Conservation (phyloP, 768 basidiomycete genomes). For the Suillus subaureus region DNA sequence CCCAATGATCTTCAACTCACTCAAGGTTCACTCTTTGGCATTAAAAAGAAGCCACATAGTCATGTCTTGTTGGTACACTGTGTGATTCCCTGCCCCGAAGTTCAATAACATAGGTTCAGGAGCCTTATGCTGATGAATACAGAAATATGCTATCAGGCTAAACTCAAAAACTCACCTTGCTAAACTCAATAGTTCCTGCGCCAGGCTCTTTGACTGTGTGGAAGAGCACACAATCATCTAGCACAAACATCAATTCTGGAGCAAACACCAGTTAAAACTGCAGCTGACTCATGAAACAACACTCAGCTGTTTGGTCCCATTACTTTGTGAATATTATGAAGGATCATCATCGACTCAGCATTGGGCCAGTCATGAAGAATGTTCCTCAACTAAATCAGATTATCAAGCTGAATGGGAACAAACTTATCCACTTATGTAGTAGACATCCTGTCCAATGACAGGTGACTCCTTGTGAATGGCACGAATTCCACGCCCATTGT, state of each 20-base stretch:
- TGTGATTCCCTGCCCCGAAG: neutral
- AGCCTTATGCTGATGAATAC: conserved; percentile 27
- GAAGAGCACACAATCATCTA: conserved; percentile 28
- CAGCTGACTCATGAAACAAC: conserved; percentile 32
- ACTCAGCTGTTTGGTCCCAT: conserved; percentile 33
- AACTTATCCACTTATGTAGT: conserved; percentile 21
- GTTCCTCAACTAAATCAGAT: conserved; percentile 22
- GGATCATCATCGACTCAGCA: conserved; percentile 31
- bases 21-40: neutral
- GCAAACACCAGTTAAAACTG: neutral
- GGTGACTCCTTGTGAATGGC: conserved; percentile 20
- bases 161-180: neutral
- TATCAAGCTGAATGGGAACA: neutral
- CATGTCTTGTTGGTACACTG: neutral
- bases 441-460: conserved; percentile 22
- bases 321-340: conserved; percentile 29
- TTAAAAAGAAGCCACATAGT: neutral
- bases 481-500: conserved; percentile 19
- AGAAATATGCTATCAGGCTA: neutral
- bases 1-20: neutral
- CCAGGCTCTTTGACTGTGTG: conserved; percentile 14
- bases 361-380: conserved; percentile 41
- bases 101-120: conserved; percentile 47
- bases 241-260: neutral
- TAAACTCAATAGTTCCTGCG: neutral